Evolutionary conservation across 2,329 filamentous ascomycete genomes (phyloP), one percentile per base, ranked within the genome.

Genomic region (Polychaeton citri): DNA sequence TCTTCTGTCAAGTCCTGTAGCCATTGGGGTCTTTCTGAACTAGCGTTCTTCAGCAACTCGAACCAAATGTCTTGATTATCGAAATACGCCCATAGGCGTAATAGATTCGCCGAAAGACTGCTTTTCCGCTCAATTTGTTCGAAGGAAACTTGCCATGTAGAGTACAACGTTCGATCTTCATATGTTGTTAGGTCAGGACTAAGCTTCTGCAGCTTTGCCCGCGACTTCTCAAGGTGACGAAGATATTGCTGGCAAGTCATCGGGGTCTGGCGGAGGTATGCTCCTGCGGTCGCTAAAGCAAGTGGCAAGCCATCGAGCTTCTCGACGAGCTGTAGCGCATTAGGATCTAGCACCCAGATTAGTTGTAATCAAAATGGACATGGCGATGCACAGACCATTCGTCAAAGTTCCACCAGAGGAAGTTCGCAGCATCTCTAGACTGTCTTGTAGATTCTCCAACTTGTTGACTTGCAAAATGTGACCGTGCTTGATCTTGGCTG

Each of bases 401-500:
- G 53, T 19, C 7, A 32, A 34, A 4, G 43, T 10, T 8, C 52
- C 44, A 10, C 42, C 26, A 6, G 53, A 61, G 5, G 47, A 50
- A 16, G 40, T 48, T n/a, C 38, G 38, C 6, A 61, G 37, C 32
- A 62, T 57, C 19, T 50, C 15, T 1, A 63, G 37, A 35, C 53
- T 47, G 10, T 62, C 47, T 0, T 46, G 19, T 1, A 51, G 26
- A n/a, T 51, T 31, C 34, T 47, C 19, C n/a, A 66, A 45, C 35
- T 54, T 63, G 6, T 38, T 34, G 2, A 64, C 31, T 3, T 32
- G 43, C 35, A 65, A 57, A 2, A 31, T 34, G 21, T 48, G 39
- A 5, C 59, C 60, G 2, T 62, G 34, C 8, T 54, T 49, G 8
- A 59, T 49, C 12, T 53, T 16, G n/a, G 50, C 48, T 32, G n/a